A percentile compares a stretch with the other conserved stretches of the same genome.
These are phyloP conservation scores for Anethum foeniculum DNA, from an alignment of 140 eudicot species.

Conservation along the genomic window DNA sequence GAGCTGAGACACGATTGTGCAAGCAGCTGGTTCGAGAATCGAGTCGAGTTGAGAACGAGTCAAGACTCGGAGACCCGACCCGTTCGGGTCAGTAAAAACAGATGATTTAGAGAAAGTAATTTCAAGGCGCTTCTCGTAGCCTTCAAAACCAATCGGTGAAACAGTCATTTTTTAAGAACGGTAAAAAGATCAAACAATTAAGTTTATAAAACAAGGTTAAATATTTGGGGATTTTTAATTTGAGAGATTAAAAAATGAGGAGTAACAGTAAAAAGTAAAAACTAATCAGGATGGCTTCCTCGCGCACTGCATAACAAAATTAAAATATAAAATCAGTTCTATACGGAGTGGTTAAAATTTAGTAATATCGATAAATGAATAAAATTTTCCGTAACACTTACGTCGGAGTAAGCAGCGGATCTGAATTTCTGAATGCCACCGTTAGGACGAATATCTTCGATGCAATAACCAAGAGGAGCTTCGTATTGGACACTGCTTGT, in stretches of 20 bases:
- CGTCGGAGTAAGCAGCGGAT: constrained; percentile 70
- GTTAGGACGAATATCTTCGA: constrained; percentile 68
- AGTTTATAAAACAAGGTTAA: not conserved
- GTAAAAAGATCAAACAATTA: not conserved
- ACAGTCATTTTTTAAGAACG: constrained; percentile 11
- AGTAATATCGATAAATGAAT: not conserved
- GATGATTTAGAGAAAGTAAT: constrained; percentile 26
- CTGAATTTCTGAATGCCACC: constrained; percentile 59
- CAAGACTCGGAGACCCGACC: constrained; percentile 34
- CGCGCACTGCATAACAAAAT: constrained; percentile 34
- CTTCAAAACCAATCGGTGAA: constrained; percentile 43
- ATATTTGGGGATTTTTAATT: not conserved
- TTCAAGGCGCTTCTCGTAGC: constrained; percentile 41
- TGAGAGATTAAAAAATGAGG: not conserved
- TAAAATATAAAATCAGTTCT: constrained; percentile 10
- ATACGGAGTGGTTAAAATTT: not conserved
- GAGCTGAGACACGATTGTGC: constrained; percentile 36
- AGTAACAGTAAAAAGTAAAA: constrained; percentile 8
- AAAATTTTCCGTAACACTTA: not conserved
- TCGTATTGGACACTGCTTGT: constrained; percentile 44
- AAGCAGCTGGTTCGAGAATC: constrained; percentile 31
- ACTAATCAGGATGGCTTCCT: constrained; percentile 60
- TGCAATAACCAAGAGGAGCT: constrained; percentile 59
- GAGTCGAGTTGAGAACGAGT: constrained; percentile 32
- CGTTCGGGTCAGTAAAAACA: constrained; percentile 24